These are phyloP conservation scores for Penicillium verhagenii DNA, from an alignment of 495 filamentous ascomycete species.

Conservation along the genomic window DNA sequence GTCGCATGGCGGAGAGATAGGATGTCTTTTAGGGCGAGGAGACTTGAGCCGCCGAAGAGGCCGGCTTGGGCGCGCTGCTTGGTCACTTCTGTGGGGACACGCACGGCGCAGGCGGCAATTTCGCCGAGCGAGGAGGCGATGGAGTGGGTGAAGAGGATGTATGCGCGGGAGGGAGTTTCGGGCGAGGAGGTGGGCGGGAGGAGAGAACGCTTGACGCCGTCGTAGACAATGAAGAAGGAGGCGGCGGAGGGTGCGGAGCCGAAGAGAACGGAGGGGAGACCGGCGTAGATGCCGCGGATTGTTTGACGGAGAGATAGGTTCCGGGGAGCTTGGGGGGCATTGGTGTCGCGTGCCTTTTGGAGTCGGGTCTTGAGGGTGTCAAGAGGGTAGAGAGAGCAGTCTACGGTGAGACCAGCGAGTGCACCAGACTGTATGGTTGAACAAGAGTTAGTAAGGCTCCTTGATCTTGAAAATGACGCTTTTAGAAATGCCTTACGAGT, in stretches of 20 bases:
- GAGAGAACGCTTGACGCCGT: constrained; percentile 65
- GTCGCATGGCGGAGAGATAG: constrained; percentile 48
- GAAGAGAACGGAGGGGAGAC: constrained; percentile 62
- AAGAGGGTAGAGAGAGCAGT: constrained; percentile 87
- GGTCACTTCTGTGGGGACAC: constrained; percentile 94
- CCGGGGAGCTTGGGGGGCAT: constrained; percentile 52
- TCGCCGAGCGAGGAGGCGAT: constrained; percentile 85
- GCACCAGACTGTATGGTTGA: constrained; percentile 60
- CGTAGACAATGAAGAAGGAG: constrained; percentile 98
- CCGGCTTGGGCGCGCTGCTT: constrained; percentile 94
- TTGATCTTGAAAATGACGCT: neutral
- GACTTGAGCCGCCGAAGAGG: constrained; percentile 56
- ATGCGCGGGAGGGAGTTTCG: constrained; percentile 32
- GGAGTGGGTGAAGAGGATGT: constrained; percentile 65
- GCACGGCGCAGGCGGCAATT: constrained; percentile 85
- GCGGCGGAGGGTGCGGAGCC: constrained; percentile 94
- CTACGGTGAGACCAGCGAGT: constrained; percentile 82
- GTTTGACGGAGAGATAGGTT: constrained; percentile 41
- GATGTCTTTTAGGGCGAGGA: constrained; percentile 64
- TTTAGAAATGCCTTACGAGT: constrained; percentile 27
- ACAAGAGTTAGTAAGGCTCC: constrained; percentile 1
- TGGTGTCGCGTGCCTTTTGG: constrained; percentile 76
- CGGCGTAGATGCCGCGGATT: constrained; percentile 73
- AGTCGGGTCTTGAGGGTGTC: constrained; percentile 93
- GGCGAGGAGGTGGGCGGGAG: constrained; percentile 33